phyloP scores from a whole-genome alignment of 2,329 filamentous ascomycete species.

The Sclerotinia trifoliorum region DNA sequence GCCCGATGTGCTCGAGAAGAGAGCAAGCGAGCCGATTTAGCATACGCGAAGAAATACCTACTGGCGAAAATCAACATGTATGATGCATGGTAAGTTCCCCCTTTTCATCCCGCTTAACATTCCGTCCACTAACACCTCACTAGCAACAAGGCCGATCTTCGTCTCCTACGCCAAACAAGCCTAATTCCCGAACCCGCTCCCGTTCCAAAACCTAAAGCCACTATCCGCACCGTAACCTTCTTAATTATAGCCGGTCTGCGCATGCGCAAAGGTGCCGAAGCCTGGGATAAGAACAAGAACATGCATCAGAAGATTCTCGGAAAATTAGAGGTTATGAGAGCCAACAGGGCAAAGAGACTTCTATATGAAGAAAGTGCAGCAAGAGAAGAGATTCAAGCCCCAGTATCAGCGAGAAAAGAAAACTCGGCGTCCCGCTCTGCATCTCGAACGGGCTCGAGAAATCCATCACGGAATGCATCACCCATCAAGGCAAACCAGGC shows the following conservation, averaged over 20 bases:
- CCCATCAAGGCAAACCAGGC: conserved; percentile 13
- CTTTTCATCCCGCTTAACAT: conserved; percentile 13
- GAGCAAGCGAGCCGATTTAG: conserved; percentile 73
- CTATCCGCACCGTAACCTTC: conserved; percentile 49
- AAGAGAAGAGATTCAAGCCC: not conserved
- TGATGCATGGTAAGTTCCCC: conserved; percentile 76
- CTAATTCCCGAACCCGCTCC: conserved; percentile 44
- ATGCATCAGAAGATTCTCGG: conserved; percentile 41
- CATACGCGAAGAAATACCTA: conserved; percentile 85
- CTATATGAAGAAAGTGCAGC: not conserved
- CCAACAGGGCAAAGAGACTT: conserved; percentile 7
- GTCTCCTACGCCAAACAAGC: conserved; percentile 81
- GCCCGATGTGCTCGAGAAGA: conserved; percentile 78
- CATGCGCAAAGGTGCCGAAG: conserved; percentile 49
- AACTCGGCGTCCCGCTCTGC: not conserved
- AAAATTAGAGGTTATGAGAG: conserved; percentile 34
- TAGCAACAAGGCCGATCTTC: conserved; percentile 90
- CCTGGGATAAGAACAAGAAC: conserved; percentile 52
- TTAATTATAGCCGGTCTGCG: conserved; percentile 50
- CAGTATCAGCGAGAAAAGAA: not conserved
- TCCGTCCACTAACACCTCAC: conserved; percentile 32
- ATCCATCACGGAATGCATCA: conserved; percentile 11
- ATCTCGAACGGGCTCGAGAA: conserved; percentile 5
- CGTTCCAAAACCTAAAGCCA: conserved; percentile 27
- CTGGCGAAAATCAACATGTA: conserved; percentile 77